phyloP scores from a whole-genome alignment of 106 monocot species.

The Narthecium ossifragum region DNA sequence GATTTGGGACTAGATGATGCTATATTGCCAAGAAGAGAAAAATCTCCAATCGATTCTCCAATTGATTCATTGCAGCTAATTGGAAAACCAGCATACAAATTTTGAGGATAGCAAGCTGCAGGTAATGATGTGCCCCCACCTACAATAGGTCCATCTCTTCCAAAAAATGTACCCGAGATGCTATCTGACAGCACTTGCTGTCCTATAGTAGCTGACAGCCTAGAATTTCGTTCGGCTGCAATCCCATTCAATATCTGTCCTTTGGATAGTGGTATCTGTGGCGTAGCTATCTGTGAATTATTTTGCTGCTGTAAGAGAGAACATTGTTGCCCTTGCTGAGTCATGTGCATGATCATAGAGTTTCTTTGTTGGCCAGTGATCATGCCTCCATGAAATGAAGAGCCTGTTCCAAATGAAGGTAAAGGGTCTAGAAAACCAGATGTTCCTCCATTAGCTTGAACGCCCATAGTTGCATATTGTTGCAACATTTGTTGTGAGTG shows the following conservation, averaged over 20 bases:
- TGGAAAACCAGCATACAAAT: slow-evolving; percentile 10
- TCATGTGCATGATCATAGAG: slow-evolving; percentile 15
- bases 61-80: slow-evolving; percentile 4
- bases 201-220: neutral
- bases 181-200: slow-evolving; percentile 10
- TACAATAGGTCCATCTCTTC: neutral
- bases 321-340: slow-evolving; percentile 17
- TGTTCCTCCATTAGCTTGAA: slow-evolving; percentile 8
- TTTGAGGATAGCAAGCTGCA: slow-evolving; percentile 1
- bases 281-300: neutral
- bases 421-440: neutral
- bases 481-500: slow-evolving; percentile 16
- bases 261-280: slow-evolving; percentile 4
- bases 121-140: neutral
- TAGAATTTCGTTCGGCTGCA: slow-evolving; percentile 4
- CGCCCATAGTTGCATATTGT: slow-evolving; percentile 1
- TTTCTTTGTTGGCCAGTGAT: slow-evolving; percentile 8
- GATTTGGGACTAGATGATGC: slow-evolving; percentile 1
- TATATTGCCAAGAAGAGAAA: neutral
- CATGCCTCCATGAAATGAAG: slow-evolving; percentile 15
- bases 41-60: slow-evolving; percentile 12
- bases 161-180: neutral
- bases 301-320: slow-evolving; percentile 15
- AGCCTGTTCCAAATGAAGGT: slow-evolving; percentile 10
- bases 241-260: slow-evolving; percentile 10